phyloP scores from a whole-genome alignment of 352 stramenopile genomes.

The Phytophthora fragariae region DNA sequence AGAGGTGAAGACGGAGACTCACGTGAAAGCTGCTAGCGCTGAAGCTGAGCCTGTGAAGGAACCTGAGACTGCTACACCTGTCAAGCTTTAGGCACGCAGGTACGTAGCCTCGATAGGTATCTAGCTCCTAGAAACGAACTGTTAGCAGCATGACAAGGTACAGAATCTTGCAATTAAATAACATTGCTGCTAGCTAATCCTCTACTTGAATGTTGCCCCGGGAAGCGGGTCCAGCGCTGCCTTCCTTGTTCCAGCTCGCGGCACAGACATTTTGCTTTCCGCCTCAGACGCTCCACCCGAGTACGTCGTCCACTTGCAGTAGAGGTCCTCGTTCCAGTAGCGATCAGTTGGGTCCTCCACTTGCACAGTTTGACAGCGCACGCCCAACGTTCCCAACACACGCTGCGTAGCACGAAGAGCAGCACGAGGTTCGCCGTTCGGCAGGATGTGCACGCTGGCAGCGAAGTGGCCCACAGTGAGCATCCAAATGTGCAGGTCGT shows the following conservation, averaged over 20 bases:
- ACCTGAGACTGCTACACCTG: conserved; percentile 14
- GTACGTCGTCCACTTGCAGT: conserved; percentile 63
- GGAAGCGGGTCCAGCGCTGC: conserved; percentile 39
- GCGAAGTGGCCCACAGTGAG: conserved; percentile 91
- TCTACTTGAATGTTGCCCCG: conserved; percentile 41
- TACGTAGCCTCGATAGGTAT: conserved; percentile 20
- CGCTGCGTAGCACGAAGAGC: conserved; percentile 66
- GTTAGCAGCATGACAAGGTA: conserved; percentile 27
- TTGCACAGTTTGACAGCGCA: conserved; percentile 75
- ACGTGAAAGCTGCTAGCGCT: conserved; percentile 7
- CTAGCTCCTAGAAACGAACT: conserved; percentile 17
- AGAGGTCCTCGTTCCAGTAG: conserved; percentile 73
- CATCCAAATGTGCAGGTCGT: conserved; percentile 98
- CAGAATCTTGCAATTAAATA: conserved; percentile 38
- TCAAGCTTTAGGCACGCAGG: conserved; percentile 22
- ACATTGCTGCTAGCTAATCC: conserved; percentile 18
- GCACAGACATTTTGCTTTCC: conserved; percentile 81
- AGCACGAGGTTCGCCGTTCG: conserved; percentile 58
- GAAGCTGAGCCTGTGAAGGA: conserved; percentile 21
- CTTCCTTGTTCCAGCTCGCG: conserved; percentile 58
- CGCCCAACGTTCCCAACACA: conserved; percentile 58
- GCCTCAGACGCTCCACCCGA: conserved; percentile 38
- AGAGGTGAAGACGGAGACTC: conserved; percentile 16
- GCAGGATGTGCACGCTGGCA: conserved; percentile 93
- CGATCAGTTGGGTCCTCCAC: conserved; percentile 63